Conservation (phyloP, 495 filamentous ascomycete species). For the Sporormia fimetaria region DNA sequence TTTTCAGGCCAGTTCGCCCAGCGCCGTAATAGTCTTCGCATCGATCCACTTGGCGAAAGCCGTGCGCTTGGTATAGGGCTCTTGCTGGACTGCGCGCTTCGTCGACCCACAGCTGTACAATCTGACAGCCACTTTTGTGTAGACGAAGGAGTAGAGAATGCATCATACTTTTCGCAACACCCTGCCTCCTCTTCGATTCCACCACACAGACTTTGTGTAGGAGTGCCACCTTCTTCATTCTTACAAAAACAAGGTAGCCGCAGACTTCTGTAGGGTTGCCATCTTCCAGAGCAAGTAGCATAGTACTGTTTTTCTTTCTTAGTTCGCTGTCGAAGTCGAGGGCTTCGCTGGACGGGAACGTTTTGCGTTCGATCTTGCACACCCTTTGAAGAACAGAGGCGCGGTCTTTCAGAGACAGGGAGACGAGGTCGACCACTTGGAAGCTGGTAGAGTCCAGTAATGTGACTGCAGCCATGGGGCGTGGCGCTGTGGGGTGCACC, state of each 20-base stretch:
- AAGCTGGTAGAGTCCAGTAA: no score
- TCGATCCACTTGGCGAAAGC: constrained; percentile 43
- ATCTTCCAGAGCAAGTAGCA: constrained; percentile 37
- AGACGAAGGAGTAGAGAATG: constrained; percentile 38
- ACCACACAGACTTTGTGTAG: constrained; percentile 52
- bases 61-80: constrained; percentile 39
- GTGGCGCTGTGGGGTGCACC: no score
- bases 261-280: constrained; percentile 24
- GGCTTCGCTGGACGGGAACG: constrained; percentile 47
- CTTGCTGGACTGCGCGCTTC: constrained; percentile 41
- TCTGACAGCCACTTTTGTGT: constrained; percentile 42
- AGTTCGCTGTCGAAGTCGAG: constrained; percentile 44
- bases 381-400: no score
- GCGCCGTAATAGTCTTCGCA: constrained; percentile 47
- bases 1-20: constrained; percentile 45
- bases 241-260: constrained; percentile 46
- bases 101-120: constrained; percentile 52
- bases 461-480: no score
- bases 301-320: constrained; percentile 45
- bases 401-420: no score
- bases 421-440: no score
- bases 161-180: constrained; percentile 43
- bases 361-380: constrained; percentile 47
- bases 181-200: constrained; percentile 41
- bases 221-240: constrained; percentile 41